Evolutionary conservation across 2,329 filamentous ascomycete genomes (phyloP), one percentile per base, ranked within the genome.

Genomic region (Aspergillus brasiliensis): DNA sequence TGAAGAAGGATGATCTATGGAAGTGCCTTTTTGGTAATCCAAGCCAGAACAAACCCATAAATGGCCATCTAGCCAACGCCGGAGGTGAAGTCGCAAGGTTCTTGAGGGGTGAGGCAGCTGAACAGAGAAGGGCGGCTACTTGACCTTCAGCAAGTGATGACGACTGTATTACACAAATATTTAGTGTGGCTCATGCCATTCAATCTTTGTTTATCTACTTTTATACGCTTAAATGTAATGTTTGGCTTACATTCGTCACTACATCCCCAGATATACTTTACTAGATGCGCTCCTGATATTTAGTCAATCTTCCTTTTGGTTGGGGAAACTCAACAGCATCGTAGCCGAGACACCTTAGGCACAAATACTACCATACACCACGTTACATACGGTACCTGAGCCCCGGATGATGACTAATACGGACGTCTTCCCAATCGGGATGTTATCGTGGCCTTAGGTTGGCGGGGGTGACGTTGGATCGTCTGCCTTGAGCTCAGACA

Each of bases 1-100:
- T 98, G 3, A 83, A 86, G 47, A 85, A 89, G 63, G 84, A 87
- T 11, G 94, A 97, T 73, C 72, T 98, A 46, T 97, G 93, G 94
- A 86, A 87, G 63, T 98, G 94, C 75, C 78, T 97, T 1, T 97
- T 97, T 80, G 90, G 91, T 0, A 81, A 82, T 15, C 71, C 72
- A 37, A 76, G 73, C 60, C 59, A 59, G 70, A 72, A 66, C 53
- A 58, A 64, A 60, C 64, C 46, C 40, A 38, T 15, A 13, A 58
- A 47, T 38, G 59, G 57, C 23, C 52, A 58, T 13, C 62, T 62
- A 10, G 54, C 55, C 19, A 65, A 71, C 55, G 63, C 79, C 52
- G 73, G 79, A 48, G 69, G 71, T 57, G 82, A 84, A 59, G 76
- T 86, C 28, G 78, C 71, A 5, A 76, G 82, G 34, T 79, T 84